Conservation (phyloP, 2,329 filamentous ascomycete genomes). For the Chalaropsis thielavioides region DNA sequence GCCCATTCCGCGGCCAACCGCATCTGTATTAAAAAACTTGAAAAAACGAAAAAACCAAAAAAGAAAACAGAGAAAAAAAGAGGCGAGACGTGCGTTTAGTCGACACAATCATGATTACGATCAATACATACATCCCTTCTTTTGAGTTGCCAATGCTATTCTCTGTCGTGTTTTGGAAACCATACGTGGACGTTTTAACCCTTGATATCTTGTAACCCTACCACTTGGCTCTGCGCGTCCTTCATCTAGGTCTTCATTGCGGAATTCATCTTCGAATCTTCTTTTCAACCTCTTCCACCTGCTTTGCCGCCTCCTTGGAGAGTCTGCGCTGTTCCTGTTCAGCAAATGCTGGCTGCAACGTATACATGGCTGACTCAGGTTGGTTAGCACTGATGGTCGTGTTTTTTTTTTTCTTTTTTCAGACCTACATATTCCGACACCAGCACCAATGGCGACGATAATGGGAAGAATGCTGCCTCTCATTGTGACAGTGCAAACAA, state of each 20-base stretch:
- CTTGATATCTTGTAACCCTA: too few relatives aligned
- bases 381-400: neutral
- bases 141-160: neutral
- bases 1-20: neutral
- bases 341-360: slow-evolving; percentile 15
- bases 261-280: neutral
- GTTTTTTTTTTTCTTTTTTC: neutral
- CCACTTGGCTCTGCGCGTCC: too few relatives aligned
- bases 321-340: slow-evolving; percentile 14
- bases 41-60: too few relatives aligned
- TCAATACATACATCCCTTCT: neutral
- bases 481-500: slow-evolving; percentile 4
- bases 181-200: too few relatives aligned
- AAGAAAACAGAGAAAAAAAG: too few relatives aligned
- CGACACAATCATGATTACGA: neutral
- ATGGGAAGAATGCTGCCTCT: slow-evolving; percentile 15
- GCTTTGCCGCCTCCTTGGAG: slow-evolving; percentile 3
- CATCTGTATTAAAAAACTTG: neutral
- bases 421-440: slow-evolving; percentile 16
- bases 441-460: slow-evolving; percentile 14
- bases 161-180: neutral
- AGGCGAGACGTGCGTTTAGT: neutral
- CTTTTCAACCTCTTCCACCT: slow-evolving; percentile 15
- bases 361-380: slow-evolving; percentile 12
- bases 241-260: slow-evolving; percentile 3